These are phyloP conservation scores for Phoma herbarum DNA, from an alignment of 2,329 filamentous ascomycete genomes.

Conservation along the genomic window DNA sequence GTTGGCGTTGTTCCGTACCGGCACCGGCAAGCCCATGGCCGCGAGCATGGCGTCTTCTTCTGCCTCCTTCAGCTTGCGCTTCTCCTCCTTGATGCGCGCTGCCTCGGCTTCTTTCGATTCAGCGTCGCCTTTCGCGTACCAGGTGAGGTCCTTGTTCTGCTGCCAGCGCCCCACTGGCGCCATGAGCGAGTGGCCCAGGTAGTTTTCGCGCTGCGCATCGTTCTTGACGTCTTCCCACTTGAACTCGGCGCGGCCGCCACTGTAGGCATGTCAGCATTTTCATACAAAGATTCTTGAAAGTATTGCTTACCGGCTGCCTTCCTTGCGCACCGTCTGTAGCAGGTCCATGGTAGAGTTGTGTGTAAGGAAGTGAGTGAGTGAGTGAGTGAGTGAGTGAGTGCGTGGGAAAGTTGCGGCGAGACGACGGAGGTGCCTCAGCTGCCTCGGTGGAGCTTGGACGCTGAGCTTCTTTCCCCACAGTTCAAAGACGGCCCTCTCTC, in stretches of 20 bases:
- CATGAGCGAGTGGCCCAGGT: conserved; percentile 89
- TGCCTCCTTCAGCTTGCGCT: conserved; percentile 83
- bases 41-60: conserved; percentile 90
- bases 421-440: conserved; percentile 34
- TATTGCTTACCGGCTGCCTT: conserved; percentile 70
- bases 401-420: conserved; percentile 34
- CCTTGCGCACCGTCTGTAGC: conserved; percentile 90
- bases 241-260: conserved; percentile 90
- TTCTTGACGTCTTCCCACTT: conserved; percentile 94
- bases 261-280: conserved; percentile 30
- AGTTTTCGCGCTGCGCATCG: conserved; percentile 87
- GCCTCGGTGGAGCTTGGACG: conserved; percentile 19
- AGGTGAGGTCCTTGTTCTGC: conserved; percentile 73
- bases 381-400: conserved; percentile 11
- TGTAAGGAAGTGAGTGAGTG: conserved; percentile 20
- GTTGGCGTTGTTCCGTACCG: conserved; percentile 72
- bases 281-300: conserved; percentile 12
- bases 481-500: conserved; percentile 6
- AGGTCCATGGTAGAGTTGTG: conserved; percentile 77
- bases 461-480: conserved; percentile 12
- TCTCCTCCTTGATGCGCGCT: conserved; percentile 71
- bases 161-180: conserved; percentile 94
- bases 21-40: conserved; percentile 81
- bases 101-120: conserved; percentile 65
- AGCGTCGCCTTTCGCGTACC: conserved; percentile 70